Evolutionary conservation across 2,329 filamentous ascomycete species (phyloP), one percentile per base, ranked within the genome.

Genomic region (Tolypocladium tropicale): DNA sequence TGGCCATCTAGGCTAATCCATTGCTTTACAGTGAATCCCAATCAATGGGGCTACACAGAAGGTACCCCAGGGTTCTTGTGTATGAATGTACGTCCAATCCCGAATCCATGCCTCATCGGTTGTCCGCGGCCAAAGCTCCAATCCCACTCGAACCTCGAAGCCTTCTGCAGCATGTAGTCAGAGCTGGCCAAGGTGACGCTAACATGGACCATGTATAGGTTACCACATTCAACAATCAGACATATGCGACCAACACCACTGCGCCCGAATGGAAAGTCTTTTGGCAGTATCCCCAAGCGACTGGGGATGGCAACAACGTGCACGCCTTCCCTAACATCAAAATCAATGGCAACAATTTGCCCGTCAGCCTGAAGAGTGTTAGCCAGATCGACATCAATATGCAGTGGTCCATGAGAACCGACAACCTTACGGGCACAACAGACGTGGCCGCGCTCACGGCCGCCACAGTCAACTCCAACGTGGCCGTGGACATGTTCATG

Each of bases 401-500:
- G 46, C 64, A 72, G 50, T 83, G 78, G 80, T 72, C 72, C 2
- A 79, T 61, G 71, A 71, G n/a, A 49, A 73, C 9, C 76, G 78
- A 58, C 57, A 74, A 79, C 60, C 60, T 64, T 14, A 68, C 70
- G 0, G 66, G 65, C 5, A 62, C 67, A 1, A 65, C 65, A 12
- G 74, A 74, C 56, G 57, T 66, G 3, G 37, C 65, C 0, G 63
- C 65, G 0, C 65, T 81, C 14, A 63, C 58, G 3, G 57, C 65
- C 0, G 65, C 67, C n/a, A 58, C 63, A 0, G 66, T 80, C 57
- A 78, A 80, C 61, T 69, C 78, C 65, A 83, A 83, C 70, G 78
- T 83, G 36, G 79, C 79, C 37, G 70, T 83, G 58, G 80, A 83
- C 69, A 79, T 83, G 74, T 83, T 82, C 67, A 67, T 82, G 55